Conservation (phyloP, 345 rosid species). For the Melaleuca alternifolia region DNA sequence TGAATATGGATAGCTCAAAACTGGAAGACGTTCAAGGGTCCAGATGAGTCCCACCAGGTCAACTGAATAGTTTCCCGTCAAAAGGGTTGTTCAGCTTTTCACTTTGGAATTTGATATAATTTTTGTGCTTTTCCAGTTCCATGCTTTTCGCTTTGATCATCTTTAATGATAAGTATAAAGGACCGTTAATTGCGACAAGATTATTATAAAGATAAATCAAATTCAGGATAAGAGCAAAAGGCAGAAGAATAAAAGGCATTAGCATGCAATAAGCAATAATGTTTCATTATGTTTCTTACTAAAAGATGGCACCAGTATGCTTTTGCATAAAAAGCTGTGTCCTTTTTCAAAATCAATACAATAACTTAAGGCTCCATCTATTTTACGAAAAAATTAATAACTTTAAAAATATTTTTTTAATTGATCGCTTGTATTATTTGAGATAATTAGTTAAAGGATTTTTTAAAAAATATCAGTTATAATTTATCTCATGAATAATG, state of each 20-base stretch:
- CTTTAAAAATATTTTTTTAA: neutral
- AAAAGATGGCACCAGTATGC: neutral
- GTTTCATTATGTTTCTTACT: neutral
- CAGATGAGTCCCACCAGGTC: neutral
- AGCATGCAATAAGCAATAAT: neutral
- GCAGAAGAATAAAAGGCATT: neutral
- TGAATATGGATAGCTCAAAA: neutral
- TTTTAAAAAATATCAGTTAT: too few species aligned
- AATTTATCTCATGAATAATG: too few species aligned
- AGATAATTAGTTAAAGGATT: neutral
- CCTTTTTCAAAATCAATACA: neutral
- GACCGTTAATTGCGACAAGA: neutral
- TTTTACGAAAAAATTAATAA: accelerated
- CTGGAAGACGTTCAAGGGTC: neutral
- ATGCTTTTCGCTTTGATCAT: neutral
- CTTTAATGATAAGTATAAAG: neutral
- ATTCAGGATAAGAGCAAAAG: neutral
- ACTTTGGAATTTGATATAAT: neutral
- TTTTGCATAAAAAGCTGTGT: neutral
- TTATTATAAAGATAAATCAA: neutral
- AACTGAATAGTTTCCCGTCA: neutral
- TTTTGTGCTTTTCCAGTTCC: neutral
- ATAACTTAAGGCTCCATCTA: neutral
- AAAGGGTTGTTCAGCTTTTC: neutral
- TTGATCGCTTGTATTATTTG: neutral